Evolutionary conservation across 2,329 filamentous ascomycete genomes (phyloP).

Genomic region (Exserohilum turcica): DNA sequence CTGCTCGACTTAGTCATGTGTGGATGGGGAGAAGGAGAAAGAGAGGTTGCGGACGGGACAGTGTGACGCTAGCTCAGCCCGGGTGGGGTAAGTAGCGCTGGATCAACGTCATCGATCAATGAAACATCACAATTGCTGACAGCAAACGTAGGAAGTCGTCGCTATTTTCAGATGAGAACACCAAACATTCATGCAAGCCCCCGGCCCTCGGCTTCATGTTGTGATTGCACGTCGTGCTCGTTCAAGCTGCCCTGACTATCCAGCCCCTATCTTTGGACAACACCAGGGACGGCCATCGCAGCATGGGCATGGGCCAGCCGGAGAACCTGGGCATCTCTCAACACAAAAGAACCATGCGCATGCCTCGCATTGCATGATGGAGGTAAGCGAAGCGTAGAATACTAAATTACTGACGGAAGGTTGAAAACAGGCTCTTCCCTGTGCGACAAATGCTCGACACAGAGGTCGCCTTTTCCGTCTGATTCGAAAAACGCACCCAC

Average conservation of each 20-base stretch:
- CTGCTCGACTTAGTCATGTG: neutral
- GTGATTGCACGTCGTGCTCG: neutral
- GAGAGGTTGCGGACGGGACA: neutral
- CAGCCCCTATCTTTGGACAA: neutral
- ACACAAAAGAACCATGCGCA: neutral
- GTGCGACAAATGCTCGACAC: neutral
- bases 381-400: neutral
- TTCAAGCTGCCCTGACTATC: neutral
- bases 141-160: neutral
- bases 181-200: neutral
- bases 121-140: neutral
- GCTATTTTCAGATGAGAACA: neutral
- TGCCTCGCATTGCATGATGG: no score
- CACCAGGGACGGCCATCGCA: neutral
- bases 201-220: neutral
- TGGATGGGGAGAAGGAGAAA: neutral
- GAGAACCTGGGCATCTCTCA: neutral
- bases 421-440: neutral
- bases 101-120: neutral
- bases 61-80: neutral
- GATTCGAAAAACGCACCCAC: neutral
- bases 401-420: neutral
- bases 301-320: neutral
- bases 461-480: no score
- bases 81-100: neutral